phyloP scores from a whole-genome alignment of 257 asterid species.

The Penstemon eatonii region DNA sequence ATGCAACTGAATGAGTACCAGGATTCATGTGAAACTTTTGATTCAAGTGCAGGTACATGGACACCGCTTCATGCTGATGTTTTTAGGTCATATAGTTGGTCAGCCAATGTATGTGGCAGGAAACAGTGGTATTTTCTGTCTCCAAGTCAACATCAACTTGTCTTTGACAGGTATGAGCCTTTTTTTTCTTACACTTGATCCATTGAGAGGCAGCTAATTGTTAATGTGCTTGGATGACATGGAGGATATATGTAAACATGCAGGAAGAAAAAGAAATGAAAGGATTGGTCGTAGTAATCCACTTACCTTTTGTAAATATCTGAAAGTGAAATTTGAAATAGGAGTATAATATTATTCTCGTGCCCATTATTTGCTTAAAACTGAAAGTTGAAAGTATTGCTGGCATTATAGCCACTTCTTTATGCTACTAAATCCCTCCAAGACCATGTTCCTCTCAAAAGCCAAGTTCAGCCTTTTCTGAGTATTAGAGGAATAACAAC shows the following conservation, averaged over 20 bases:
- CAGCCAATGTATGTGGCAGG: constrained; percentile 92
- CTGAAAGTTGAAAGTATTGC: background rate
- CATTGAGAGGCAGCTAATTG: background rate
- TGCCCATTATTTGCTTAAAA: background rate
- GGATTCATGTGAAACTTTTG: constrained; percentile 9
- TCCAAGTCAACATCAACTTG: constrained; percentile 76
- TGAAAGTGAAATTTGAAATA: background rate
- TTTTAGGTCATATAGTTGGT: constrained; percentile 98
- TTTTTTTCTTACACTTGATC: constrained; percentile 14
- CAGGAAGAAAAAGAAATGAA: background rate
- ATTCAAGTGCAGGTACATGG: constrained; percentile 72
- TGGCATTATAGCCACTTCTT: background rate
- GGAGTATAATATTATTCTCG: background rate
- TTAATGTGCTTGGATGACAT: background rate
- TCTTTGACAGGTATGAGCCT: constrained; percentile 63
- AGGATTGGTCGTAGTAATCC: background rate
- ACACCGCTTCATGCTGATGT: constrained; percentile 99
- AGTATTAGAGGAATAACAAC: background rate
- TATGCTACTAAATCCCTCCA: too few relatives aligned
- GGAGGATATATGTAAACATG: constrained; percentile 6
- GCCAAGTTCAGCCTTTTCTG: background rate
- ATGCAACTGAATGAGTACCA: constrained; percentile 3
- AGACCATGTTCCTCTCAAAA: background rate
- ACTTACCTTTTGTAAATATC: constrained; percentile 1
- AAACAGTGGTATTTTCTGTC: constrained; percentile 86